Percentiles rank a stretch among this genome's conserved stretches.
Conservation (phyloP, 2,329 filamentous ascomycete genomes). For the Corynespora cassiicola region DNA sequence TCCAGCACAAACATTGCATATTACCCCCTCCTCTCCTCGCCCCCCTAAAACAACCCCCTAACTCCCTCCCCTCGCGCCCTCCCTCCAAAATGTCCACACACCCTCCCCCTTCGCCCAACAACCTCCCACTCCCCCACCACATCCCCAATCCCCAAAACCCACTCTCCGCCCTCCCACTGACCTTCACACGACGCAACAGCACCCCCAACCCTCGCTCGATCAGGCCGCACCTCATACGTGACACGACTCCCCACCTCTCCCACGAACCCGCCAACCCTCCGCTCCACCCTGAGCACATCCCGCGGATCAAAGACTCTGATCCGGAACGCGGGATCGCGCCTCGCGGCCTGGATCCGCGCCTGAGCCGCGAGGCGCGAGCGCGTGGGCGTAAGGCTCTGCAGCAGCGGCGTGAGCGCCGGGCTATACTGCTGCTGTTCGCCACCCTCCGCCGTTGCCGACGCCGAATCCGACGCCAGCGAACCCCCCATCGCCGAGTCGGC, state of each 20-base stretch:
- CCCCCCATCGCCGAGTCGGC: conserved; percentile 32
- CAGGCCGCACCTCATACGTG: conserved; percentile 65
- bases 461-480: no score
- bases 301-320: conserved; percentile 61
- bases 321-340: conserved; percentile 60
- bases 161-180: conserved; percentile 17
- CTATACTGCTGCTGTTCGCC: background rate
- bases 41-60: no score
- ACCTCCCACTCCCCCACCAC: conserved; percentile 22
- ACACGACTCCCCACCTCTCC: conserved; percentile 67
- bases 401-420: conserved; percentile 6
- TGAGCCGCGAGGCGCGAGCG: conserved; percentile 72
- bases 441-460: background rate
- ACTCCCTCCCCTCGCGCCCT: conserved; percentile 7
- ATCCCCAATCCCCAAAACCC: conserved; percentile 34
- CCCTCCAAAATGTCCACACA: conserved; percentile 12
- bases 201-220: conserved; percentile 35
- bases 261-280: conserved; percentile 66
- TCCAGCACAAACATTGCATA: no score
- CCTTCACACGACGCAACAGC: no score
- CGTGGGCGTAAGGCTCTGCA: conserved; percentile 47
- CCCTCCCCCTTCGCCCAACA: conserved; percentile 6
- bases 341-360: conserved; percentile 66
- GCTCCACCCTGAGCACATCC: conserved; percentile 59
- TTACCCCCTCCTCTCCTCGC: no score